Percentiles rank a stretch among this genome's conserved stretches.
Conservation (phyloP, 192 early-diverging fungal species). For the Coemansia sp. region DNA sequence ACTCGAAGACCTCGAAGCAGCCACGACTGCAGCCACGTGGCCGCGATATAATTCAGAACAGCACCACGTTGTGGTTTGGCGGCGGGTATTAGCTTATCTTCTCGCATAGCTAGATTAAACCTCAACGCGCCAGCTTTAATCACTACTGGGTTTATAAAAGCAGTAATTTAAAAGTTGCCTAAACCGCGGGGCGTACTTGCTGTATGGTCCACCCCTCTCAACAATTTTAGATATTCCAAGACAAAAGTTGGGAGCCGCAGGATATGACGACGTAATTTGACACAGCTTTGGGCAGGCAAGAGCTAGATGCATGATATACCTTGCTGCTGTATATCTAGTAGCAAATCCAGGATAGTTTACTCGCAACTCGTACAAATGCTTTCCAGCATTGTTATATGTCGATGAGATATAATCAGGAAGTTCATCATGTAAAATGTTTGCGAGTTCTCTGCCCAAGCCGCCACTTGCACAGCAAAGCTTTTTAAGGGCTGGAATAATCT, state of each 20-base stretch:
- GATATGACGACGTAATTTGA: no score
- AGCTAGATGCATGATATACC: not conserved
- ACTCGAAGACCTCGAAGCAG: not conserved
- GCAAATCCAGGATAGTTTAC: no score
- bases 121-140: no score
- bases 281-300: not conserved
- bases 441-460: not conserved
- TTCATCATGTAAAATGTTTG: not conserved
- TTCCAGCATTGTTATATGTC: not conserved
- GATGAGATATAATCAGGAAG: not conserved
- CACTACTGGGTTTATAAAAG: no score
- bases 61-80: not conserved
- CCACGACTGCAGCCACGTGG: no score
- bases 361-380: not conserved
- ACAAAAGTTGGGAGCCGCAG: no score
- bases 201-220: not conserved
- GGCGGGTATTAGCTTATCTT: not conserved
- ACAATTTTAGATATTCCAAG: not conserved
- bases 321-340: not conserved
- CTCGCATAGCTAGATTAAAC: no score
- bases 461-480: not conserved
- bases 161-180: not conserved
- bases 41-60: not conserved
- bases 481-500: not conserved
- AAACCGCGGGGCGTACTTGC: not conserved